Conservation (phyloP, 192 early-diverging fungal species). For the Backusella psychrophila region DNA sequence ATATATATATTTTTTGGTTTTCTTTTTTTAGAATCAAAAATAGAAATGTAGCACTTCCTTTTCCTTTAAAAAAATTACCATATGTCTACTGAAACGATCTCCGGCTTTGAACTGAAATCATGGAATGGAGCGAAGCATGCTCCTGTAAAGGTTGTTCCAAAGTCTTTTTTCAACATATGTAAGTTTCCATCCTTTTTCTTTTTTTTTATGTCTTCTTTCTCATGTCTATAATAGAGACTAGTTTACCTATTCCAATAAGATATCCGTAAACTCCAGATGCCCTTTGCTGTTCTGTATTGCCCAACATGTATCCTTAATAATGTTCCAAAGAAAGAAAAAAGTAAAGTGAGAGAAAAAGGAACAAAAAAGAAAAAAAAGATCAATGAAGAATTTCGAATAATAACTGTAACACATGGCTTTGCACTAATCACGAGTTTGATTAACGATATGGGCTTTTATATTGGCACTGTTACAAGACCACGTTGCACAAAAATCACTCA, state of each 20-base stretch:
- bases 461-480: not conserved
- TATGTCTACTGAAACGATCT: not conserved
- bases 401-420: not conserved
- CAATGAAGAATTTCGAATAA: not conserved
- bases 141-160: constrained; percentile 47
- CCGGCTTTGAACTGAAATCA: not conserved
- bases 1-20: constrained; percentile 14
- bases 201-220: not conserved
- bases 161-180: not conserved
- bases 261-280: constrained; percentile 10
- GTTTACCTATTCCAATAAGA: constrained; percentile 36
- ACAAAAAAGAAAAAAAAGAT: not conserved
- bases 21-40: constrained; percentile 35
- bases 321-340: not conserved
- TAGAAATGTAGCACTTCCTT: constrained; percentile 16
- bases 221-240: not conserved
- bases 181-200: not conserved
- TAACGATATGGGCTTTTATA: not conserved
- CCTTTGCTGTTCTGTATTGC: not conserved
- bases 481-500: not conserved
- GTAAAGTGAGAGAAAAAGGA: not conserved
- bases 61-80: constrained; percentile 25
- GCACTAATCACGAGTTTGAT: not conserved
- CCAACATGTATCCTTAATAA: not conserved
- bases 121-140: constrained; percentile 33